Conservation (phyloP, 805 yeast genomes). For the Lipomyces oligophaga region DNA sequence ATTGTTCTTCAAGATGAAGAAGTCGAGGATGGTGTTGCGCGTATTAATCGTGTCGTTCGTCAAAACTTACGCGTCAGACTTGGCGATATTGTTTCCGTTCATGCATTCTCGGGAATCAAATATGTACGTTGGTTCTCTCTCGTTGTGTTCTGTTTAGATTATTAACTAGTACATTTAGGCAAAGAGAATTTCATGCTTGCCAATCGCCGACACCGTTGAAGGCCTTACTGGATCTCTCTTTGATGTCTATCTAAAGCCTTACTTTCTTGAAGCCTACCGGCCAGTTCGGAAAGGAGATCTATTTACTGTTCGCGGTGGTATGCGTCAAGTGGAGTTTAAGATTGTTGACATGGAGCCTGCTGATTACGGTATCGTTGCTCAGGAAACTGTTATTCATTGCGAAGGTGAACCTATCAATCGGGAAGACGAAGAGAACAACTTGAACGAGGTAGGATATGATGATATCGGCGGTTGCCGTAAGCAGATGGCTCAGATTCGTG, state of each 20-base stretch:
- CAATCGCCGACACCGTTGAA: slow-evolving; percentile 97
- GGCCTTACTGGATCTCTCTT: slow-evolving; percentile 95
- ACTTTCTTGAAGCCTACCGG: slow-evolving; percentile 97
- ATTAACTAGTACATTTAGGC: slow-evolving; percentile 44
- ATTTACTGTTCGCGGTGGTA: slow-evolving; percentile 95
- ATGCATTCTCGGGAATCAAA: slow-evolving; percentile 97
- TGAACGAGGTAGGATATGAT: slow-evolving; percentile 97
- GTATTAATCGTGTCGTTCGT: slow-evolving; percentile 93
- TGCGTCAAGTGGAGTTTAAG: slow-evolving; percentile 98
- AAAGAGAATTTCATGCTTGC: slow-evolving; percentile 86
- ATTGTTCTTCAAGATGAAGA: slow-evolving; percentile 96
- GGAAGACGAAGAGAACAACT: slow-evolving; percentile 95
- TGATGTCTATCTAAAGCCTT: slow-evolving; percentile 94
- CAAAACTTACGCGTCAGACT: slow-evolving; percentile 89
- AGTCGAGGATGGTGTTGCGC: slow-evolving; percentile 89
- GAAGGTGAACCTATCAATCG: slow-evolving; percentile 99
- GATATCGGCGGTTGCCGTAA: slow-evolving; percentile 99
- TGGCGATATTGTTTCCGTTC: slow-evolving; percentile 87
- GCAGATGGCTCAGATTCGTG: slow-evolving; percentile 99
- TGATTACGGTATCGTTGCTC: slow-evolving; percentile 96
- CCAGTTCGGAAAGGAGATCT: slow-evolving; percentile 98
- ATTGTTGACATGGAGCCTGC: slow-evolving; percentile 98
- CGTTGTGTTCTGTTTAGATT: neutral
- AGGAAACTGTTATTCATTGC: slow-evolving; percentile 95
- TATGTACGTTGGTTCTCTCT: slow-evolving; percentile 41